A percentile compares a stretch with the other conserved stretches of the same genome.
Conservation (phyloP, 2,329 filamentous ascomycete genomes). For the Emmonsiellopsis sp. region DNA sequence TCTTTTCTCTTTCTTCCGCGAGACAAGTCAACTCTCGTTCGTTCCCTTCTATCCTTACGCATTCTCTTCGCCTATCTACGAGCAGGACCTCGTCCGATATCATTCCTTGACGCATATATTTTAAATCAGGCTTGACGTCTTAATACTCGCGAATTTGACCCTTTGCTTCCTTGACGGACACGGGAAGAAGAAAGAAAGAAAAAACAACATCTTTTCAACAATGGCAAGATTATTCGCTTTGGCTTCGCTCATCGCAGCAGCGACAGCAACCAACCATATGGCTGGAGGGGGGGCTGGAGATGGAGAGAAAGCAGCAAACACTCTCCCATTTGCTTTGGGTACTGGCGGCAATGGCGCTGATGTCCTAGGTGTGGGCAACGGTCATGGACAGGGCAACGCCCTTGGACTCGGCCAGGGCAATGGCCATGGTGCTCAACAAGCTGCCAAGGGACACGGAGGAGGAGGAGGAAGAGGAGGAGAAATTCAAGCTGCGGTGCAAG, state of each 20-base stretch:
- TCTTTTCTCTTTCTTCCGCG: constrained; percentile 7
- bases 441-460: not conserved
- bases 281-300: not conserved
- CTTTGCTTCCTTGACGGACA: constrained; percentile 16
- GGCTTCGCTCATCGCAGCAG: constrained; percentile 9
- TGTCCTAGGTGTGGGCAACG: not conserved
- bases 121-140: constrained; percentile 4
- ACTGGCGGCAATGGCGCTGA: not conserved
- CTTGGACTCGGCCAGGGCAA: not conserved
- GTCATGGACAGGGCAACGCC: not conserved
- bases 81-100: constrained; percentile 8
- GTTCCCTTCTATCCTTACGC: not conserved
- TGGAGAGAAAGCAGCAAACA: not conserved
- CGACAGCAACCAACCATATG: constrained; percentile 5
- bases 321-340: not conserved
- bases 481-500: not conserved
- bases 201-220: not conserved
- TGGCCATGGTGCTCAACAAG: not conserved
- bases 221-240: constrained; percentile 12
- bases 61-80: not conserved
- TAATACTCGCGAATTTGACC: constrained; percentile 14
- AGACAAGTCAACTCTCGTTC: not conserved
- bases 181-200: not conserved
- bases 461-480: not conserved
- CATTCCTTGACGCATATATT: not conserved